These are phyloP conservation scores for Rutstroemia sp. DNA, from an alignment of 2,329 filamentous ascomycete species.

Conservation along the genomic window DNA sequence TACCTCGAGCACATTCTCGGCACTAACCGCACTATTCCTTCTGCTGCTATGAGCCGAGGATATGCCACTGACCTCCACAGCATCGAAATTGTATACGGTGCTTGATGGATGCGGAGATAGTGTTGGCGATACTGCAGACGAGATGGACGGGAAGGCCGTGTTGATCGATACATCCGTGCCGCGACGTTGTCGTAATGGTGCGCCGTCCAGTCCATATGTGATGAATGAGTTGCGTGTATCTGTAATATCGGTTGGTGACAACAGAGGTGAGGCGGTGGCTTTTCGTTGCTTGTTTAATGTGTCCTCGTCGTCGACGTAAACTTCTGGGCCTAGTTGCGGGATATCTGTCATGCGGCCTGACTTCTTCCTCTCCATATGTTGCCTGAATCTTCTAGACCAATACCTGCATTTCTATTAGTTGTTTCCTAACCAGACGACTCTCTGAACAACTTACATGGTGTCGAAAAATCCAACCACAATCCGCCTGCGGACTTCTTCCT, in stretches of 20 bases:
- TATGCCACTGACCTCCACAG: constrained; percentile 8
- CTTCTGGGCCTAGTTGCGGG: constrained; percentile 78
- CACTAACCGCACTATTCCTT: constrained; percentile 62
- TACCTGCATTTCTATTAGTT: constrained; percentile 42
- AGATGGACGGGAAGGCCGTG: constrained; percentile 11
- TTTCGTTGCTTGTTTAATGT: constrained; percentile 16
- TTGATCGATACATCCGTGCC: constrained; percentile 14
- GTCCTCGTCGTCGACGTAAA: constrained; percentile 77
- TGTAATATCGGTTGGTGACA: constrained; percentile 22
- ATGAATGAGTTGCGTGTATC: constrained; percentile 25
- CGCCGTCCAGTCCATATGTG: constrained; percentile 24
- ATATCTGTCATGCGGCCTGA: constrained; percentile 69
- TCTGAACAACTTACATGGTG: constrained; percentile 54
- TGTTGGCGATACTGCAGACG: constrained; percentile 15
- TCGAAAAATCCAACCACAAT: constrained; percentile 94
- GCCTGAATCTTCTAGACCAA: constrained; percentile 77
- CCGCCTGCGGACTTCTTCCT: constrained; percentile 86
- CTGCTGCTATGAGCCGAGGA: constrained; percentile 42
- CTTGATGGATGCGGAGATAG: constrained; percentile 28
- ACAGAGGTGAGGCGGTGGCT: constrained; percentile 13
- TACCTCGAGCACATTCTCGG: constrained; percentile 72
- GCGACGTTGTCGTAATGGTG: constrained; percentile 17
- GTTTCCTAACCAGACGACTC: not conserved
- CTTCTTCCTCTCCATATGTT: constrained; percentile 63
- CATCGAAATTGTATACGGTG: constrained; percentile 28